A percentile compares a stretch with the other conserved stretches of the same genome.
These are phyloP conservation scores for Saccharomycopsis lassenensis DNA, from an alignment of 805 yeast genomes.

Conservation along the genomic window DNA sequence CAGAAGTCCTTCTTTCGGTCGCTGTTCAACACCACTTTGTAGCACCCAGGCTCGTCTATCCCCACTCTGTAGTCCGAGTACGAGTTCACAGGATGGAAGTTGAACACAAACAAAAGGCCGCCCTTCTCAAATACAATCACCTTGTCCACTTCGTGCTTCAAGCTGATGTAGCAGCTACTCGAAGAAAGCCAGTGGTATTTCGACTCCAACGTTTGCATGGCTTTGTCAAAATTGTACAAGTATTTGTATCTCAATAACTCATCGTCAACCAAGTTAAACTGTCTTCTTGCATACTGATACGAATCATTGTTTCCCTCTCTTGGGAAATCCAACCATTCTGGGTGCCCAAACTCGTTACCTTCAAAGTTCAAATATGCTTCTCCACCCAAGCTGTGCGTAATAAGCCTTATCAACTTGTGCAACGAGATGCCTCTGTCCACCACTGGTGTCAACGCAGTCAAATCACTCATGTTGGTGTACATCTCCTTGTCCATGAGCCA, in stretches of 20 bases:
- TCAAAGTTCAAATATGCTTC: slow-evolving; percentile 94
- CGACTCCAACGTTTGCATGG: slow-evolving; percentile 69
- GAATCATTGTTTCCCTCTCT: slow-evolving; percentile 79
- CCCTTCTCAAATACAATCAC: slow-evolving; percentile 83
- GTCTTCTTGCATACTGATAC: slow-evolving; percentile 91
- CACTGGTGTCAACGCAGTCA: slow-evolving; percentile 62
- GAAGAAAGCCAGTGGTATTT: slow-evolving; percentile 59
- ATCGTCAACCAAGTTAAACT: slow-evolving; percentile 79
- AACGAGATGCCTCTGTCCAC: slow-evolving; percentile 84
- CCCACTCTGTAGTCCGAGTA: slow-evolving; percentile 85
- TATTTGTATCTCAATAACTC: slow-evolving; percentile 67
- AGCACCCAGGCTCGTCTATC: slow-evolving; percentile 69
- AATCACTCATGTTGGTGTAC: slow-evolving; percentile 88
- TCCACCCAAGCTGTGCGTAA: slow-evolving; percentile 90
- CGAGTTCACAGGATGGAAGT: slow-evolving; percentile 79
- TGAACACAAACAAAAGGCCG: slow-evolving; percentile 75
- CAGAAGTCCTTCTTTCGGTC: slow-evolving; percentile 58
- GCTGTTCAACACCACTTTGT: slow-evolving; percentile 62
- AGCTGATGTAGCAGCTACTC: slow-evolving; percentile 72
- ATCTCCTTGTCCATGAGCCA: slow-evolving; percentile 98
- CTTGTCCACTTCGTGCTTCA: slow-evolving; percentile 84
- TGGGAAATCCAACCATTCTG: slow-evolving; percentile 98
- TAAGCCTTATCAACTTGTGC: slow-evolving; percentile 80
- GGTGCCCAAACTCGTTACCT: slow-evolving; percentile 98
- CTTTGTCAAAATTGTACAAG: slow-evolving; percentile 72